Evolutionary conservation across 768 basidiomycete species (phyloP).

Genomic region (Lepiota venenata): DNA sequence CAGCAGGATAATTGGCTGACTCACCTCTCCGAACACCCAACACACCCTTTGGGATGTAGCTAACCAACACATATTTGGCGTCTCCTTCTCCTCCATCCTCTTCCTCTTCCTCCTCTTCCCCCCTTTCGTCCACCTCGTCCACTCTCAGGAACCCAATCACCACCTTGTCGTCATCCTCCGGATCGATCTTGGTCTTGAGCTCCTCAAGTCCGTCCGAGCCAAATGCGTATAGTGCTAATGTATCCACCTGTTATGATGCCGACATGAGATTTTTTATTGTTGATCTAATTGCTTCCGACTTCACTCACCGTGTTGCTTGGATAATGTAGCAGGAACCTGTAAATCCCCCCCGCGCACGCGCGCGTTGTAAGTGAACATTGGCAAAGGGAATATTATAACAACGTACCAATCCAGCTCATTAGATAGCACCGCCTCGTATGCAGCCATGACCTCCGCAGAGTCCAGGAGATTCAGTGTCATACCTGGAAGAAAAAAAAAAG

Average conservation of each 20-base stretch:
- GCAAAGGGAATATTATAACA: background rate
- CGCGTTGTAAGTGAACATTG: background rate
- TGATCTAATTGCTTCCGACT: no score
- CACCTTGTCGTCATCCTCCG: slow-evolving; percentile 30
- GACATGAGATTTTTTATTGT: background rate
- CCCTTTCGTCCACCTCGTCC: slow-evolving; percentile 1
- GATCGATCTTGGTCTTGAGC: slow-evolving; percentile 37
- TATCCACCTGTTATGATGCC: slow-evolving; percentile 29
- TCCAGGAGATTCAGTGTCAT: slow-evolving; percentile 9
- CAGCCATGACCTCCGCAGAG: slow-evolving; percentile 1
- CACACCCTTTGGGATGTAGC: background rate
- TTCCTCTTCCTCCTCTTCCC: background rate
- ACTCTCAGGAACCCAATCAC: slow-evolving; percentile 43
- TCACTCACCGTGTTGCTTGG: slow-evolving; percentile 22
- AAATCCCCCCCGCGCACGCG: no score
- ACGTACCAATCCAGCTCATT: slow-evolving; percentile 12
- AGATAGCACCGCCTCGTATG: slow-evolving; percentile 10
- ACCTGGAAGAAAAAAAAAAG: background rate
- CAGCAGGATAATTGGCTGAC: background rate
- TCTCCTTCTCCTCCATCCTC: background rate
- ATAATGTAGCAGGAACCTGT: slow-evolving; percentile 25
- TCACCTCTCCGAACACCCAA: slow-evolving; percentile 22
- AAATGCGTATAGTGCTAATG: slow-evolving; percentile 35
- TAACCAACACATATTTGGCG: background rate
- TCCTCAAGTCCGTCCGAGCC: slow-evolving; percentile 42